phyloP scores from a whole-genome alignment of 2,329 filamentous ascomycete species.

The Verticillium longisporum region DNA sequence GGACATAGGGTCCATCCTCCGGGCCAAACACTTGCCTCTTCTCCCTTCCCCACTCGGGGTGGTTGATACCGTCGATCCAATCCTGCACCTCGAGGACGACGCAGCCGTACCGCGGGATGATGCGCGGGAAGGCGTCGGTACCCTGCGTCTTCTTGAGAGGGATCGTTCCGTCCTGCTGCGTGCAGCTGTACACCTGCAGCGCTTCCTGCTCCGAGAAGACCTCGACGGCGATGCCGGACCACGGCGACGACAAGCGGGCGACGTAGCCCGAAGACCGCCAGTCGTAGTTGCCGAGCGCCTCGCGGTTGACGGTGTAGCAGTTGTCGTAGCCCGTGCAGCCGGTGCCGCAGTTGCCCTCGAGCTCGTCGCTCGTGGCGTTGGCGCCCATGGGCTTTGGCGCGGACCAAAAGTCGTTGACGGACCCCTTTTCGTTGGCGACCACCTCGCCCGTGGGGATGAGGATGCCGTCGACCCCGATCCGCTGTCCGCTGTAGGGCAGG shows the following conservation, averaged over 20 bases:
- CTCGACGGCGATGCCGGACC: constrained; percentile 78
- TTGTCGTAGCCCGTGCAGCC: constrained; percentile 79
- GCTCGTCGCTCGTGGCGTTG: constrained; percentile 54
- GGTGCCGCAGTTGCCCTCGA: constrained; percentile 69
- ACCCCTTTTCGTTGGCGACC: constrained; percentile 56
- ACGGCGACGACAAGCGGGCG: constrained; percentile 62
- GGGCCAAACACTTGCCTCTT: constrained; percentile 54
- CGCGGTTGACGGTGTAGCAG: constrained; percentile 63
- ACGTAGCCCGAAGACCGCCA: constrained; percentile 56
- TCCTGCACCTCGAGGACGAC: constrained; percentile 88
- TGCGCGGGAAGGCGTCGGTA: constrained; percentile 46
- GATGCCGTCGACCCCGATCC: constrained; percentile 62
- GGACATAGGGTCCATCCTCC: constrained; percentile 52
- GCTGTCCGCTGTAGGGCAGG: constrained; percentile 65
- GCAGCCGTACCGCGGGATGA: constrained; percentile 72
- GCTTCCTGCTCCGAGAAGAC: constrained; percentile 79
- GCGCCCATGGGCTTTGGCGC: constrained; percentile 71
- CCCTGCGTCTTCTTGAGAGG: constrained; percentile 67
- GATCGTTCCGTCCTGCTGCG: constrained; percentile 64
- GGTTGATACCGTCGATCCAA: constrained; percentile 90
- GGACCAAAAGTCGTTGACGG: constrained; percentile 78
- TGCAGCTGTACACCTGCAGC: constrained; percentile 84
- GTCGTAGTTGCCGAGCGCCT: constrained; percentile 48
- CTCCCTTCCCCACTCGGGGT: constrained; percentile 75
- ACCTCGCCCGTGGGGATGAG: constrained; percentile 73